Evolutionary conservation across 768 basidiomycete species (phyloP).

Genomic region (Leccinum barrowsii): DNA sequence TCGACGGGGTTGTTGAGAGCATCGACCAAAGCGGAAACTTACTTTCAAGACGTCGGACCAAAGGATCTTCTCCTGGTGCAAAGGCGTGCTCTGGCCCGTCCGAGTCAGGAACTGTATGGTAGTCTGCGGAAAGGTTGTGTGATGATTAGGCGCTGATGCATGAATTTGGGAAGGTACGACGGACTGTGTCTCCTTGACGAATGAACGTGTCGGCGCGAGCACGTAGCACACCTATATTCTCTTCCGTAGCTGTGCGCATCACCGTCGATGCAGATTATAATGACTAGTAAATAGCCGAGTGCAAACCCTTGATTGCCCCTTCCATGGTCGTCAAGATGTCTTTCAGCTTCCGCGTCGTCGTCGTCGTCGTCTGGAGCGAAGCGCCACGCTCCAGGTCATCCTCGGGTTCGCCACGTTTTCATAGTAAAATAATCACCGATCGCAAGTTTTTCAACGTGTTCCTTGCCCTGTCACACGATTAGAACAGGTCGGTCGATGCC

Average conservation of each 20-base stretch:
- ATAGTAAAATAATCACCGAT: slow-evolving; percentile 62
- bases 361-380: slow-evolving; percentile 34
- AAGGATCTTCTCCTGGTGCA: slow-evolving; percentile 77
- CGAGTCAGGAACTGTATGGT: slow-evolving; percentile 76
- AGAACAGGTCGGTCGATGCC: neutral
- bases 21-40: slow-evolving; percentile 67
- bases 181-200: slow-evolving; percentile 65
- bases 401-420: slow-evolving; percentile 56
- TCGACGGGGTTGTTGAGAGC: no score
- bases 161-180: slow-evolving; percentile 8
- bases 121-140: slow-evolving; percentile 59
- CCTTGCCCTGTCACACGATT: slow-evolving; percentile 45
- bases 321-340: slow-evolving; percentile 50
- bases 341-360: slow-evolving; percentile 49
- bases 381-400: slow-evolving; percentile 46
- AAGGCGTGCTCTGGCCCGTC: slow-evolving; percentile 64
- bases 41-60: slow-evolving; percentile 67
- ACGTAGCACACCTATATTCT: slow-evolving; percentile 43
- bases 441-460: slow-evolving; percentile 58
- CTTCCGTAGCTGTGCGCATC: slow-evolving; percentile 47
- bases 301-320: slow-evolving; percentile 50
- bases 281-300: neutral
- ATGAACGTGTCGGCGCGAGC: slow-evolving; percentile 42
- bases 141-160: neutral
- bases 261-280: neutral